Percentiles rank a stretch among this genome's conserved stretches.
Conservation (phyloP, 2,329 filamentous ascomycete genomes). For the Myrmaecium sp. region DNA sequence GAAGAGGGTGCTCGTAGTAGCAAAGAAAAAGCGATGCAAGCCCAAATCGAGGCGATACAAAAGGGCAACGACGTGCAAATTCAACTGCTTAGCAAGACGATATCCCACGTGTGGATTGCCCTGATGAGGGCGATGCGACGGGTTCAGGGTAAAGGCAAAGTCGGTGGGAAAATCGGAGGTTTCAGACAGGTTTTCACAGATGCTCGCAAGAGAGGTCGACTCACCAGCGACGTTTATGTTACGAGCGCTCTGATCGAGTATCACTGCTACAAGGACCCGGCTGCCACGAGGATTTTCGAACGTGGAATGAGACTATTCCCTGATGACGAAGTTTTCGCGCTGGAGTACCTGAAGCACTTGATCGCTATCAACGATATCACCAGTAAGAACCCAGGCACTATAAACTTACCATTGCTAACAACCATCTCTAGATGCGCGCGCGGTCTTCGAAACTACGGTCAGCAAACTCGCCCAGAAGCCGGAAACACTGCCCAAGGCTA, state of each 20-base stretch:
- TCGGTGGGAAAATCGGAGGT: slow-evolving; percentile 45
- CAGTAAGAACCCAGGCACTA: slow-evolving; percentile 41
- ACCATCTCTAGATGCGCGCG: slow-evolving; percentile 56
- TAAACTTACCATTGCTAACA: slow-evolving; percentile 4
- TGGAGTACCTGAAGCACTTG: slow-evolving; percentile 92
- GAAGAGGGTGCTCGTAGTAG: slow-evolving; percentile 27
- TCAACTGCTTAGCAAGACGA: slow-evolving; percentile 60
- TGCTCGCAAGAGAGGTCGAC: slow-evolving; percentile 67
- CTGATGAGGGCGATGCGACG: slow-evolving; percentile 87
- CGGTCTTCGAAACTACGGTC: slow-evolving; percentile 90
- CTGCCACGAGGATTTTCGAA: slow-evolving; percentile 90
- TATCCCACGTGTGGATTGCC: slow-evolving; percentile 90
- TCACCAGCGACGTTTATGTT: slow-evolving; percentile 90
- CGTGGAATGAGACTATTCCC: slow-evolving; percentile 86
- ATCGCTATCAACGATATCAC: slow-evolving; percentile 85
- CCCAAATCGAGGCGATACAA: slow-evolving; percentile 39
- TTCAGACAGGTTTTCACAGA: slow-evolving; percentile 81
- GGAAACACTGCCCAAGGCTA: slow-evolving; percentile 57
- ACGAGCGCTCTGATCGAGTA: slow-evolving; percentile 87
- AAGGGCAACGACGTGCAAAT: slow-evolving; percentile 57
- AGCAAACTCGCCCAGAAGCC: slow-evolving; percentile 64
- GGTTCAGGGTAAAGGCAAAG: slow-evolving; percentile 63
- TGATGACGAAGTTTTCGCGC: slow-evolving; percentile 79
- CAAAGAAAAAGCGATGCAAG: slow-evolving; percentile 35
- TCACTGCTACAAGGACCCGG: slow-evolving; percentile 85